These are phyloP conservation scores for Apiospora aurea DNA, from an alignment of 2,329 filamentous ascomycete genomes.

Conservation along the genomic window DNA sequence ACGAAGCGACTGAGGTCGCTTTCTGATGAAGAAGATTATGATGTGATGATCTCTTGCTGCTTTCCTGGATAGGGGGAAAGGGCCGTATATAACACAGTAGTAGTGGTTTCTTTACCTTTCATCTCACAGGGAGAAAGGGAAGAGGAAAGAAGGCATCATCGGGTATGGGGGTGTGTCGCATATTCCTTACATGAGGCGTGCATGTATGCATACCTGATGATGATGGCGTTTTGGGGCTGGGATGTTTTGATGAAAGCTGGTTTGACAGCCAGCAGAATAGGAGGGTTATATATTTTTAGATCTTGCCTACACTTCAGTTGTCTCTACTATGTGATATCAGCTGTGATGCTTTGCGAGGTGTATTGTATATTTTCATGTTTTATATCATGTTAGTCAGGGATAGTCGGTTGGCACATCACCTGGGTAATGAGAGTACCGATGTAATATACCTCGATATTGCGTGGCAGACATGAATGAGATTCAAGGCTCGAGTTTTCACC, in stretches of 20 bases:
- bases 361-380: no score
- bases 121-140: neutral
- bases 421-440: no score
- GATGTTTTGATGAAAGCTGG: conserved; percentile 6
- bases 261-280: neutral
- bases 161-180: neutral
- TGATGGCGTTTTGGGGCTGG: conserved; percentile 13
- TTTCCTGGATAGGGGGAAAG: neutral
- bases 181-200: neutral
- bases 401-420: no score
- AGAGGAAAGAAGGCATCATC: neutral
- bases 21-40: conserved; percentile 14
- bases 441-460: no score
- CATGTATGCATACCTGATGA: neutral
- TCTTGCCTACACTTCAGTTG: neutral
- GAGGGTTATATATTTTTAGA: neutral
- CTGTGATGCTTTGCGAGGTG: neutral
- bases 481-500: no score
- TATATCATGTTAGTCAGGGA: no score
- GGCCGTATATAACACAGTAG: neutral
- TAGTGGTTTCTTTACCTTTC: neutral
- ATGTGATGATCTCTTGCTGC: conserved; percentile 16
- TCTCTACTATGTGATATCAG: neutral
- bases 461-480: no score
- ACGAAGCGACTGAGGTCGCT: neutral